Base-by-base conservation (phyloP, 345 rosid genomes). In the Boechera retrofracta region DNA sequence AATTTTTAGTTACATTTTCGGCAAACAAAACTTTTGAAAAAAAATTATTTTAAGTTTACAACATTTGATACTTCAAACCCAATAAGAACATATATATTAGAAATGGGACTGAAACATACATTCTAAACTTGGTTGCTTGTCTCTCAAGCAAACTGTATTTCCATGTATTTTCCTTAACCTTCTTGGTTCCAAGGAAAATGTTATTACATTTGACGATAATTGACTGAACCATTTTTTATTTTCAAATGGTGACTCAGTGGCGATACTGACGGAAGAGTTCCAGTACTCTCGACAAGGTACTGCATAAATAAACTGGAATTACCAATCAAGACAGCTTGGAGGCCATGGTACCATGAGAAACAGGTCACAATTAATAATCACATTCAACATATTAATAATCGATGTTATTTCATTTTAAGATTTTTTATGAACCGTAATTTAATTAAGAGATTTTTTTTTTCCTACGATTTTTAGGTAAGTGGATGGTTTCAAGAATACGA, bases 251-350 rank as follows among this genome's bases (percentile, higher is more conserved):
- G 36, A 54, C 1, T 45, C 81, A 92, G 98, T 52, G 98, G 98
- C 54, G 98, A 93, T 73, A 89, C 94, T 28, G 98, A 93, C 71
- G 97, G 96, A 64, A 84, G 97, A 84, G 97, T 93, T 60, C 90
- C 97, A 16, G 90, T 90, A 13, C 82, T 93, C 41, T 83, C 93
- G 15, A 93, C 94, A 35, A 77, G 88, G 63, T 93, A 90, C 79
- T 80, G 94, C 81, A 67, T 93, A 69, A 81, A 65, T 33, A 48
- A 87, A 32, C 29, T 93, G 64, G 86, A 85, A 24, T 63, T 93
- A 54, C 77, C 80, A 12, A 87, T 93, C 75, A 87, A 85, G 6
- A 87, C 80, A 77, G 8, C 88, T 4, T 93, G 97, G 98, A 82
- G 89, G 60, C 94, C 98, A 15, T 93, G 98, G 98, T 93, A 85